Base-by-base conservation (phyloP, 768 basidiomycete genomes). In the Polyporus arcularius region DNA sequence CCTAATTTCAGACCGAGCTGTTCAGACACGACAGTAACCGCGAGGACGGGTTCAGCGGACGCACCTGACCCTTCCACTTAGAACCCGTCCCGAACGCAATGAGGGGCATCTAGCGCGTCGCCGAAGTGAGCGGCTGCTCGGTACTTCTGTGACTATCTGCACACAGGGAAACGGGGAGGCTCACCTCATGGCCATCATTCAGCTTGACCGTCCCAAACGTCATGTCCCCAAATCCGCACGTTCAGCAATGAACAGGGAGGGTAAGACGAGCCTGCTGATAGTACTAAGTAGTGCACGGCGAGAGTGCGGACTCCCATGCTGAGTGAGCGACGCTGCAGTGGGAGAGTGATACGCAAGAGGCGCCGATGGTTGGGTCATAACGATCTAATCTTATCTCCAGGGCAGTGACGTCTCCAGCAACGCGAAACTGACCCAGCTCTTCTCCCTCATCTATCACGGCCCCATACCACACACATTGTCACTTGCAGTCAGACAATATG, bases 81-180 rank as follows among this genome's bases (percentile, higher is more conserved):
- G 76, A 78, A 7, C 86, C 86, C 0, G 86, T 82, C 1, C 87
- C 87, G 70, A 81, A 88, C 0, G 85, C 87, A 57, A 89, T 82
- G 16, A 73, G 71, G 12, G 87, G 87, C 47, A 89, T 82, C 84
- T 87, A 43, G 5, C 21, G 21, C 43, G 43, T 9, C 15, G 18
- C 39, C 14, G 39, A 39, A 18, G 43, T 39, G 12, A 56, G 31
- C 54, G n/a, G 42, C 9, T 7, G 40, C 30, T 21, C 30, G 15
- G 40, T n/a, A 26, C n/a, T 35, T 35, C 32, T 35, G n/a, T n/a
- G n/a, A n/a, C n/a, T 35, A 21, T 26, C 26, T 16, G 46, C 11
- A 39, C 41, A 8, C 8, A 18, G 21, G 3, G 7, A 28, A 30
- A 18, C 4, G 39, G 63, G 2, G 21, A 26, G 21, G 21, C 21